A percentile compares a stretch with the other conserved stretches of the same genome.
These are phyloP conservation scores for Cicer yamashitae DNA, from an alignment of 306 rosid genomes.

Conservation along the genomic window DNA sequence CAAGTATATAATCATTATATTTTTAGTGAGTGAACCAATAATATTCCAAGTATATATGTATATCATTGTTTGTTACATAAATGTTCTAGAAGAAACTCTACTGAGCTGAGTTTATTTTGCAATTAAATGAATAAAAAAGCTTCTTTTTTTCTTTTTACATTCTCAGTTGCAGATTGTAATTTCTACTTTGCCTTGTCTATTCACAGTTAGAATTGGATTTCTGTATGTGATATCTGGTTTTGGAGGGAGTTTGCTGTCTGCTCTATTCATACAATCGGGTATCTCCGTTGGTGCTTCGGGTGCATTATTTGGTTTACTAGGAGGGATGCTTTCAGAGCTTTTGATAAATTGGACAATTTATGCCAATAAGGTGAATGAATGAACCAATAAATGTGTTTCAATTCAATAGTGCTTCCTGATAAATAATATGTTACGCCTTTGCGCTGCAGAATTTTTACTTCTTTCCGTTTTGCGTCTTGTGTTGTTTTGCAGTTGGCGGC, in stretches of 20 bases:
- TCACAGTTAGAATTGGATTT: slow-evolving; percentile 69
- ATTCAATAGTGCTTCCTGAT: slow-evolving; percentile 20
- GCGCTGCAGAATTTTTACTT: slow-evolving; percentile 41
- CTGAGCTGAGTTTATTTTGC: neutral
- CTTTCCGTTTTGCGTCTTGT: neutral
- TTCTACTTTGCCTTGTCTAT: slow-evolving; percentile 30
- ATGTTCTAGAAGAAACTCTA: slow-evolving; percentile 26
- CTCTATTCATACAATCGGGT: slow-evolving; percentile 65
- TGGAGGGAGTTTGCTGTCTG: slow-evolving; percentile 81
- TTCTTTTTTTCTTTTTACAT: neutral
- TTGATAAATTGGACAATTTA: slow-evolving; percentile 88
- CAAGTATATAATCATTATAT: slow-evolving; percentile 10
- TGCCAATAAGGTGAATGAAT: slow-evolving; percentile 71
- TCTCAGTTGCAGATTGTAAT: slow-evolving; percentile 33
- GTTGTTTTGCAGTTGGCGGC: slow-evolving; percentile 67
- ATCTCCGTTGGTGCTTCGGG: slow-evolving; percentile 97
- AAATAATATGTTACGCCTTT: slow-evolving; percentile 25
- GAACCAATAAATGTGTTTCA: neutral
- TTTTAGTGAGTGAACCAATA: neutral
- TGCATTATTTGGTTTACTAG: slow-evolving; percentile 85
- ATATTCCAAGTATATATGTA: slow-evolving; percentile 8
- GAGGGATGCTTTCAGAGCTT: slow-evolving; percentile 91
- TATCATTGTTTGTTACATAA: slow-evolving; percentile 10
- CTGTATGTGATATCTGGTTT: slow-evolving; percentile 79
- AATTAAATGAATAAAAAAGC: neutral